A percentile compares a stretch with the other conserved stretches of the same genome.
phyloP scores from a whole-genome alignment of 371 early-diverging fungal species.

The Mortierella polycephala region DNA sequence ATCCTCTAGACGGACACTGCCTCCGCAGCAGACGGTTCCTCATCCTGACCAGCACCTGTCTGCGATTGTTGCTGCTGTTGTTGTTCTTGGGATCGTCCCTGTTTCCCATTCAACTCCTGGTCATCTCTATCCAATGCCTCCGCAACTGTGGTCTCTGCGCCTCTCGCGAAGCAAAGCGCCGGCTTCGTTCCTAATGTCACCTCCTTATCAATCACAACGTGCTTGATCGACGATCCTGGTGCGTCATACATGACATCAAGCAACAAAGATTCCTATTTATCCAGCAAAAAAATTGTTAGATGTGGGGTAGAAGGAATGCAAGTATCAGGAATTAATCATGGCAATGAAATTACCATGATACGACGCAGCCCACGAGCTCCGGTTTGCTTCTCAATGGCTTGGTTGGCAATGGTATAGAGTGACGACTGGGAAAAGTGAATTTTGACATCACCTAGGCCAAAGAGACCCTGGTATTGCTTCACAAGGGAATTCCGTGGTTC shows the following conservation, averaged over 20 bases:
- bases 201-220: slow-evolving; percentile 77
- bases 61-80: not conserved
- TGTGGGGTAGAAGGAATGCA: not conserved
- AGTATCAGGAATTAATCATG: too few species aligned
- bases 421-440: slow-evolving; percentile 80
- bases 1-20: slow-evolving; percentile 26
- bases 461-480: slow-evolving; percentile 84
- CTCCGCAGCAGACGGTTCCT: slow-evolving; percentile 32
- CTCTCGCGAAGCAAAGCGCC: slow-evolving; percentile 70
- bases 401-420: slow-evolving; percentile 74
- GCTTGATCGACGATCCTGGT: slow-evolving; percentile 76
- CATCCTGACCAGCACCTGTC: slow-evolving; percentile 22
- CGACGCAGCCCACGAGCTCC: slow-evolving; percentile 91
- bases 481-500: slow-evolving; percentile 89
- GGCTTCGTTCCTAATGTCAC: slow-evolving; percentile 68
- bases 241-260: slow-evolving; percentile 87
- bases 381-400: slow-evolving; percentile 84
- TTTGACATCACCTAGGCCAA: slow-evolving; percentile 74
- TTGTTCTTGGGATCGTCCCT: slow-evolving; percentile 1
- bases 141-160: slow-evolving; percentile 57
- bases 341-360: slow-evolving; percentile 70
- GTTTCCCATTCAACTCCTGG: slow-evolving; percentile 8
- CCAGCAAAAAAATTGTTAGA: not conserved
- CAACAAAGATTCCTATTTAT: slow-evolving; percentile 70
- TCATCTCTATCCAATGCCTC: slow-evolving; percentile 40